Conservation (phyloP, 2,329 filamentous ascomycete genomes). For the Lasiodiplodia gonubiensis region DNA sequence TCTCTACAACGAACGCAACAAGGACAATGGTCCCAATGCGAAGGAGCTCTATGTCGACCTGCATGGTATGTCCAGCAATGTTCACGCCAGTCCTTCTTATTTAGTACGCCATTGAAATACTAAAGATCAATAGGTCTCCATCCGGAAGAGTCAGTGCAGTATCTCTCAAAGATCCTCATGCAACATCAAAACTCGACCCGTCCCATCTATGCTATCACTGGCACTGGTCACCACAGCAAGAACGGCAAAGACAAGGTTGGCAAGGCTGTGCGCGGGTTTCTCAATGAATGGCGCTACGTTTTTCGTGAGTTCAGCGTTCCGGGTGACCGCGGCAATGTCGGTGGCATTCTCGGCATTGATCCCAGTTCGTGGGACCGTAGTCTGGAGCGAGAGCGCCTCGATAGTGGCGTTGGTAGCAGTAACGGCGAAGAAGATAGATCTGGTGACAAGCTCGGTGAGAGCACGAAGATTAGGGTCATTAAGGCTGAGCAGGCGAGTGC, state of each 20-base stretch:
- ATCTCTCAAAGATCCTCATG: constrained; percentile 84
- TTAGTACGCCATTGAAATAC: background rate
- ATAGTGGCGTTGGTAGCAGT: constrained; percentile 37
- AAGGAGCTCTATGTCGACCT: constrained; percentile 92
- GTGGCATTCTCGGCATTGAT: constrained; percentile 69
- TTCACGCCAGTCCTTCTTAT: background rate
- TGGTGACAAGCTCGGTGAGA: constrained; percentile 39
- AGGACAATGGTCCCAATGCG: constrained; percentile 59
- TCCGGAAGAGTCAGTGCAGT: constrained; percentile 94
- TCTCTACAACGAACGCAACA: constrained; percentile 93
- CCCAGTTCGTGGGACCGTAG: constrained; percentile 63
- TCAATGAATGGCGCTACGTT: constrained; percentile 94
- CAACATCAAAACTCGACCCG: constrained; percentile 75
- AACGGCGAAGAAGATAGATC: constrained; percentile 30
- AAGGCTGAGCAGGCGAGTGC: constrained; percentile 46
- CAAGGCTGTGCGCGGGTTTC: constrained; percentile 86
- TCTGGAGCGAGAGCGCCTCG: constrained; percentile 36
- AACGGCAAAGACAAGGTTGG: constrained; percentile 99
- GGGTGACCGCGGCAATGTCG: constrained; percentile 85
- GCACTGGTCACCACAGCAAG: constrained; percentile 96
- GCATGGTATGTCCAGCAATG: constrained; percentile 62
- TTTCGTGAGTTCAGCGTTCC: constrained; percentile 96
- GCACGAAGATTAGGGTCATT: constrained; percentile 42
- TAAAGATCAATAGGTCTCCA: constrained; percentile 69
- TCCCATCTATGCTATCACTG: constrained; percentile 93